Percentiles rank a stretch among this genome's conserved stretches.
Evolutionary conservation across 2,329 filamentous ascomycete species (phyloP).

Genomic region (Paracamarosporium sp.): DNA sequence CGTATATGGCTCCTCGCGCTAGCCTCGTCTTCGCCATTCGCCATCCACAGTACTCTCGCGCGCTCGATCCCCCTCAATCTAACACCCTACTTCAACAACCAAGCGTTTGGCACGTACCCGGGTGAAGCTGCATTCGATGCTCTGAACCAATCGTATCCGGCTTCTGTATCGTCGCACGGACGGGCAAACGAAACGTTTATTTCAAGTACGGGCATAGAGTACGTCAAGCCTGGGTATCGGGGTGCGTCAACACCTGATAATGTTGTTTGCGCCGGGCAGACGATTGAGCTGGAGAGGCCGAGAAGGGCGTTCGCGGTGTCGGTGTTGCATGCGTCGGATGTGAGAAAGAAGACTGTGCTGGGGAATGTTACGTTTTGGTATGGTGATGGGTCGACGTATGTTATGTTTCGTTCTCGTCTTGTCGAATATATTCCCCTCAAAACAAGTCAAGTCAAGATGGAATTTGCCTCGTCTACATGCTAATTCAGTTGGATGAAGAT

Average conservation of each 20-base stretch:
- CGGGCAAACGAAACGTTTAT: constrained; percentile 47
- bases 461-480: no score
- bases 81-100: constrained; percentile 54
- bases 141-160: constrained; percentile 53
- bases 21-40: neutral
- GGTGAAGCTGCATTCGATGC: constrained; percentile 56
- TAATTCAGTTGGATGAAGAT: neutral
- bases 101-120: constrained; percentile 53
- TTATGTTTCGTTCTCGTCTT: neutral
- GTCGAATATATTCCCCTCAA: neutral
- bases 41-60: neutral
- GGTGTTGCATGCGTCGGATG: constrained; percentile 53
- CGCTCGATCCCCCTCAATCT: constrained; percentile 33
- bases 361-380: constrained; percentile 54
- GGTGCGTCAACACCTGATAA: constrained; percentile 45
- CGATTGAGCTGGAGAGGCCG: constrained; percentile 38
- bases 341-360: constrained; percentile 46
- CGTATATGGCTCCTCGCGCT: neutral
- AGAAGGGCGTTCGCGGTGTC: constrained; percentile 52
- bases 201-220: constrained; percentile 50
- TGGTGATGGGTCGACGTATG: constrained; percentile 47
- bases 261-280: constrained; percentile 52
- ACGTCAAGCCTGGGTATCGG: constrained; percentile 52
- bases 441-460: no score
- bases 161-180: constrained; percentile 16